Evolutionary conservation across 1,139 yeast genomes (phyloP), one percentile per base, ranked within the genome.

Genomic region (Tardiomyces digboiensis): DNA sequence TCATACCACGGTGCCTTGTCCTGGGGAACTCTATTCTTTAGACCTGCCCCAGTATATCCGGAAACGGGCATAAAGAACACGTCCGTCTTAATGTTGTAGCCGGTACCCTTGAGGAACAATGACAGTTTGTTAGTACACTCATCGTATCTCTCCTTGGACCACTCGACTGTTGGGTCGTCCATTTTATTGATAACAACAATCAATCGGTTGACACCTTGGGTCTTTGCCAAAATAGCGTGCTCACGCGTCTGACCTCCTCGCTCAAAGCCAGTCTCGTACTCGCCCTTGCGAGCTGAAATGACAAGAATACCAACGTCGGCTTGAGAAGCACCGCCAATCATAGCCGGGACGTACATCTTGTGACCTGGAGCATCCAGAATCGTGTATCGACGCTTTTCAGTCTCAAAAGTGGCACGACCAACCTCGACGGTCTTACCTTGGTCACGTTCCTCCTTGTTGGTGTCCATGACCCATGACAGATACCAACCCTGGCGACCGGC

Each of bases 401-500:
- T 91, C 72, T 91, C 98, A 58, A 91, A 91, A 63, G 83, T 87
- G 16, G 97, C 95, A 63, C 89, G 88, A 61, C 98, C 99, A 52
- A 91, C 97, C 70, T 91, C 98, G 59, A 91, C 94, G 54, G 99
- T 91, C 72, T 91, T 93, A 74, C 99, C 99, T 67, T 91, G 96
- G 59, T 76, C 85, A 74, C 98, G 85, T 72, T 91, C 99, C 70
- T 91, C 98, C 69, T 88, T 88, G 72, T 93, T 91, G 57, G 97
- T 89, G 68, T 91, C 99, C 96, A 91, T 89, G 57, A 93, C 94
- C 98, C 98, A 91, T 12, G 97, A 89, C 59, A 91, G 74, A 65
- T 91, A 91, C 98, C 98, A 91, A 67, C 97, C 97, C 72, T 89
- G 97, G 73, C 97, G 85, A 66, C 98, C 97, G 40, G 97, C 97